Base-by-base conservation (phyloP, 2,329 filamentous ascomycete species). In the Colletotrichum sublineola region DNA sequence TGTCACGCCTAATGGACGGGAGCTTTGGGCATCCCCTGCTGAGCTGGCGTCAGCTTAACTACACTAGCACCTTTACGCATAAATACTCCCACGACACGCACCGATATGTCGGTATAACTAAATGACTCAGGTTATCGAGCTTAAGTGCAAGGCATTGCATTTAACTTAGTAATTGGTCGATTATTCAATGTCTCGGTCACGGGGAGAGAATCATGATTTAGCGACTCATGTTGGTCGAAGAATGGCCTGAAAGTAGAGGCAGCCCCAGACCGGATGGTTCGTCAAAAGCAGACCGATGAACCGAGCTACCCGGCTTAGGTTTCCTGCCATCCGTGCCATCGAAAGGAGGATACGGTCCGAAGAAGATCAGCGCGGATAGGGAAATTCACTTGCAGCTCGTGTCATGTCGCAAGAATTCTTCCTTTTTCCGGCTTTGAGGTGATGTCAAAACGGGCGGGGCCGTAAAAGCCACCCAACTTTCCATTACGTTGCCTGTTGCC, bases 1-100 rank as follows among this genome's bases (percentile, higher is more conserved):
- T 65, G 65, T 63, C 69, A 71, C 63, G 50, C 48, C 36, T 57
- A 29, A 50, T 56, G 36, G 38, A 67, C 31, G 50, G 61, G 44
- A 57, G 7, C 15, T 38, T 50, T 58, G 56, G 15, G 42, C 36
- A 71, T 3, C 15, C 58, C 64, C 58, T 53, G 65, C 36, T 57
- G 58, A 57, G 42, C 64, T 71, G 52, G 61, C 36, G 53, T 65
- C 53, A 46, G 53, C 52, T 68, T 60, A 31, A 33, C 40, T n/a
- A 57, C 33, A 29, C 38, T 14, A 46, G 20, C 20, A 11, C 20
- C 44, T 8, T 46, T 20, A n/a, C 20, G 20, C 12, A 46, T 46
- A 46, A 20, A 40, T 48, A 33, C 46, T 29, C 31, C 18, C 31
- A 15, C 56, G 52, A 24, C 42, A 31, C 24, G 42, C 62, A 64